A percentile compares a stretch with the other conserved stretches of the same genome.
phyloP scores from a whole-genome alignment of 2,329 filamentous ascomycete species.

The Daldinia sp. region DNA sequence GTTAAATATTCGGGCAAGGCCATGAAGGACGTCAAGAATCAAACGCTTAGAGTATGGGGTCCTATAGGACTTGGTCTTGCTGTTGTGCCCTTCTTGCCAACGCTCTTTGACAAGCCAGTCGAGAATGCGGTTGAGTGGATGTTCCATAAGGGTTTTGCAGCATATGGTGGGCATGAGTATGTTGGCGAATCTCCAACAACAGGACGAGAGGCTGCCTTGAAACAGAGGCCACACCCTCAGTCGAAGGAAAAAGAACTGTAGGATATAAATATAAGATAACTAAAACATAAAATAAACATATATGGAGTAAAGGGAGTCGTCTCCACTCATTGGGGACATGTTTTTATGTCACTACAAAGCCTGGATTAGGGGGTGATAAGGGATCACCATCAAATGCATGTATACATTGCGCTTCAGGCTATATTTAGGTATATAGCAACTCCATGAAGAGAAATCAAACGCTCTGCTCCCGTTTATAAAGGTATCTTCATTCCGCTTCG shows the following conservation, averaged over 20 bases:
- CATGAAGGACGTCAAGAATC: conserved; percentile 85
- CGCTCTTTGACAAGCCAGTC: conserved; percentile 90
- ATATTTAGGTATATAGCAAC: conserved; percentile 18
- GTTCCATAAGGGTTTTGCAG: conserved; percentile 85
- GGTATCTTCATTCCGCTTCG: conserved; percentile 31
- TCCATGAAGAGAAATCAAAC: conserved; percentile 22
- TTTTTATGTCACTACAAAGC: conserved; percentile 20
- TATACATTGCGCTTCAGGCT: conserved; percentile 15
- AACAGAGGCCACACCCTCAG: conserved; percentile 61
- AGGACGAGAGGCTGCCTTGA: conserved; percentile 64
- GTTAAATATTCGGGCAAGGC: conserved; percentile 89
- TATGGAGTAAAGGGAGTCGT: conserved; percentile 34
- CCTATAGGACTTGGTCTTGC: conserved; percentile 87
- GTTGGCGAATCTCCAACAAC: conserved; percentile 68
- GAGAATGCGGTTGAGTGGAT: conserved; percentile 91
- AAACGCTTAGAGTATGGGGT: conserved; percentile 81
- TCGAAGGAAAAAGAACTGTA: conserved; percentile 53
- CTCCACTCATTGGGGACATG: conserved; percentile 21
- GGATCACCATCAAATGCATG: not conserved
- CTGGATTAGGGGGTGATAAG: not conserved
- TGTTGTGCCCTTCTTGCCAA: conserved; percentile 85
- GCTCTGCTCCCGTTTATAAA: conserved; percentile 15
- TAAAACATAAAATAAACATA: conserved; percentile 9
- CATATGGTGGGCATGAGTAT: conserved; percentile 72
- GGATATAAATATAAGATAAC: conserved; percentile 8